A percentile compares a stretch with the other conserved stretches of the same genome.
phyloP scores from a whole-genome alignment of 257 asterid genomes.

The Solanum chaucha region DNA sequence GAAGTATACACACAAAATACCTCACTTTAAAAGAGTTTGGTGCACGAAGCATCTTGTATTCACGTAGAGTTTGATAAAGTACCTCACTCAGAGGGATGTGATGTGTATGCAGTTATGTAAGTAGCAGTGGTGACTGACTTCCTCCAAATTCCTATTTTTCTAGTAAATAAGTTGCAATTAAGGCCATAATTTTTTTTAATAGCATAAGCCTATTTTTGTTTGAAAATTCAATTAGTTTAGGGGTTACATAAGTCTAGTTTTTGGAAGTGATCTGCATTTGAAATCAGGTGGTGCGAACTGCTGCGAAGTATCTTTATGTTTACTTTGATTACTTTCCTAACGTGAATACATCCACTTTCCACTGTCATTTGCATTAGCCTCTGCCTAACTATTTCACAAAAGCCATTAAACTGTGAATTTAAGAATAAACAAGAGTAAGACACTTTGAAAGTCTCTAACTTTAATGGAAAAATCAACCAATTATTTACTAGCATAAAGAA shows the following conservation, averaged over 20 bases:
- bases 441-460: not conserved
- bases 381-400: not conserved
- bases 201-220: not conserved
- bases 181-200: too few species aligned
- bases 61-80: not conserved
- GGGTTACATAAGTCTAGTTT: too few species aligned
- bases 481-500: not conserved
- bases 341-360: not conserved
- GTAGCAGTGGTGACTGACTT: not conserved
- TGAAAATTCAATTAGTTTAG: too few species aligned
- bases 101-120: too few species aligned
- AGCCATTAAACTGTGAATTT: not conserved
- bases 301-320: too few species aligned
- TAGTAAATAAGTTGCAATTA: not conserved
- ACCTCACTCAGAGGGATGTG: not conserved
- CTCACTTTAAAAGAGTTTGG: not conserved
- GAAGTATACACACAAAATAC: too few species aligned
- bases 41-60: not conserved
- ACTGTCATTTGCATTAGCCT: not conserved
- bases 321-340: not conserved
- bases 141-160: not conserved
- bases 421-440: not conserved
- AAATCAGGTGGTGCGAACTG: too few species aligned
- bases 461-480: not conserved
- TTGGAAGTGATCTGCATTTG: too few species aligned